Conservation (phyloP, 805 yeast species). For the Candida jianshihensis region DNA sequence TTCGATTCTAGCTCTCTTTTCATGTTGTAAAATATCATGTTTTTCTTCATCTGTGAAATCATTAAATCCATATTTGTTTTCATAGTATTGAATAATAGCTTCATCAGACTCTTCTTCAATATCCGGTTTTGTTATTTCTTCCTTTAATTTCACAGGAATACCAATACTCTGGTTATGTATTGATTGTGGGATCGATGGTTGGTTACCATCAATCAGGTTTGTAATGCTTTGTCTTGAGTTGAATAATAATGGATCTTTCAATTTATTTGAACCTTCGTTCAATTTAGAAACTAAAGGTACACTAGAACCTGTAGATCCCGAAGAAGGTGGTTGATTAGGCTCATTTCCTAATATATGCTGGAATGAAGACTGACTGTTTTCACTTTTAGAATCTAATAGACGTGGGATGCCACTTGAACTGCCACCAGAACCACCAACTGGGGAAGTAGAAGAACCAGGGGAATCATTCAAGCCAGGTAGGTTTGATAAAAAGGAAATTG, state of each 20-base stretch:
- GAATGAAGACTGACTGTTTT: background rate
- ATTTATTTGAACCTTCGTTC: background rate
- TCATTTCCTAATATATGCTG: background rate
- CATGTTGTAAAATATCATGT: slow-evolving; percentile 24
- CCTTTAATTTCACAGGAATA: slow-evolving; percentile 11
- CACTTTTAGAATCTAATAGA: slow-evolving; percentile 4
- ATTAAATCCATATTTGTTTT: slow-evolving; percentile 17
- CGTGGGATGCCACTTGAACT: slow-evolving; percentile 5
- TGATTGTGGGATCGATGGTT: background rate
- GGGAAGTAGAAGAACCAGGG: background rate
- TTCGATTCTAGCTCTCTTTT: slow-evolving; percentile 22
- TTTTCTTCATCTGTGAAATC: slow-evolving; percentile 24
- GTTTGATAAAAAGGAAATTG: slow-evolving; percentile 29
- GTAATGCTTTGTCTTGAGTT: slow-evolving; percentile 5
- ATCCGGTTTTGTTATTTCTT: slow-evolving; percentile 20
- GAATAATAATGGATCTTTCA: slow-evolving; percentile 1
- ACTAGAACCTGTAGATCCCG: too few relatives aligned
- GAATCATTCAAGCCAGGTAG: slow-evolving; percentile 6
- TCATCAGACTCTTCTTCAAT: slow-evolving; percentile 19
- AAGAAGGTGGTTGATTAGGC: background rate
- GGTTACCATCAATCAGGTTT: slow-evolving; percentile 2
- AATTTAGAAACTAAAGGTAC: background rate
- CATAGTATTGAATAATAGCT: slow-evolving; percentile 22
- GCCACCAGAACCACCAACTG: too few relatives aligned
- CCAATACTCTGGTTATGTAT: background rate